Conservation (phyloP, 2,329 filamentous ascomycete species). For the Aspergillus nomiae region DNA sequence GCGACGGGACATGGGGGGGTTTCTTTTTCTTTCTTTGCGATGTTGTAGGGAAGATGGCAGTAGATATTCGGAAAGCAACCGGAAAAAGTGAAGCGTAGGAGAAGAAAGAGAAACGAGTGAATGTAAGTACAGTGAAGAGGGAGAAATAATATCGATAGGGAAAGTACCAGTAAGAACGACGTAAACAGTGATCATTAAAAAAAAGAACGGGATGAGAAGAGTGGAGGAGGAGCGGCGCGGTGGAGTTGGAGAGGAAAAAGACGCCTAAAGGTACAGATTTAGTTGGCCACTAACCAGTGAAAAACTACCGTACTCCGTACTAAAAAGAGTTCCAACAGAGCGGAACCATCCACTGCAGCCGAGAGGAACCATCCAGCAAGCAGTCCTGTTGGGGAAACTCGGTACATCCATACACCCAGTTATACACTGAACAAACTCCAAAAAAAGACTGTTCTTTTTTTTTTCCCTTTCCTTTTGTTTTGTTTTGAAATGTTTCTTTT, state of each 20-base stretch:
- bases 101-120: conserved; percentile 10
- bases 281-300: conserved; percentile 7
- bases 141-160: neutral
- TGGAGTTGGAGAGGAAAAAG: neutral
- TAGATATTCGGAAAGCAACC: conserved; percentile 1
- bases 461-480: neutral
- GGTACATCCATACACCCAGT: neutral
- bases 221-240: neutral
- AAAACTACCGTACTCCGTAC: conserved; percentile 12
- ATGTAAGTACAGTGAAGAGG: conserved; percentile 6
- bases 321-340: conserved; percentile 18
- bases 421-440: neutral
- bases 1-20: conserved; percentile 1
- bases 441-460: neutral
- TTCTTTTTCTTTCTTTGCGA: conserved; percentile 1
- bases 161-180: neutral
- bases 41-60: conserved; percentile 3
- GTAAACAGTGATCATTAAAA: conserved; percentile 6
- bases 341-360: conserved; percentile 19
- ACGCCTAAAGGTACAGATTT: conserved; percentile 2
- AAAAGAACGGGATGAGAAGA: conserved; percentile 1
- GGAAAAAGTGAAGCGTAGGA: conserved; percentile 8
- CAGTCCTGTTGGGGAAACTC: neutral
- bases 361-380: conserved; percentile 6
- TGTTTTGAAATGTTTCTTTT: neutral